Base-by-base conservation (phyloP, 2,329 filamentous ascomycete species). In the Stagonosporopsis cucurbitacearum region DNA sequence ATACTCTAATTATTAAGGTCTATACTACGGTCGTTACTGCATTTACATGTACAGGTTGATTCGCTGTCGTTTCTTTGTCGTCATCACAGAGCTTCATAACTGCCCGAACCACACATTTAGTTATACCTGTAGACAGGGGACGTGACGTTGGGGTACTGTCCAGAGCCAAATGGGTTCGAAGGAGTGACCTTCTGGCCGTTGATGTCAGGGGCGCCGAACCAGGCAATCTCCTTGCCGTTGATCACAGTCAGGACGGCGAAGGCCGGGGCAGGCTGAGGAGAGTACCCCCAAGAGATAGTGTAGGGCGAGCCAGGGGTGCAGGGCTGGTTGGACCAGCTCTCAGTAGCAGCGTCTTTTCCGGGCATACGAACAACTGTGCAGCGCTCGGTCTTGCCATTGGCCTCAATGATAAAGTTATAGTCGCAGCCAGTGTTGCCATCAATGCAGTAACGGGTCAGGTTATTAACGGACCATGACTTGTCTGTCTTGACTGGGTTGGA, bases 351-450 rank as follows among this genome's bases (percentile, higher is more conserved):
- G 22, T 60, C 47, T 37, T 54, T 51, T 7, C 58, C 60, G 3
- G 60, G 60, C 54, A 54, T 58, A 40, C 60, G 60, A 13, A 58
- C 45, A 19, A 63, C 43, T 15, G 58, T 63, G 52, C 60, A 63
- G 13, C 50, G 54, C 37, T 63, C 45, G 5, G 60, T 57, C 22
- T 59, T 54, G 53, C 58, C 47, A 13, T 59, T 22, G 19, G 56
- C 53, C 12, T 47, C 48, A n/a, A 61, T 20, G 26, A 48, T 48
- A 13, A 63, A 63, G 45, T 63, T 61, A 53, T 63, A 63, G 45
- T 63, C 60, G 53, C 60, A 63, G 22, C 60, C 55, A 1, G 55
- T 45, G 50, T 63, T 63, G 35, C 37, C 58, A 19, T 57, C 50
- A 23, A 45, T 32, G 43, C 60, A 63, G 48, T 63, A 61, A 15